Base-by-base conservation (phyloP, 129 eudicot genomes). In the Heracleum sosnowskyi region DNA sequence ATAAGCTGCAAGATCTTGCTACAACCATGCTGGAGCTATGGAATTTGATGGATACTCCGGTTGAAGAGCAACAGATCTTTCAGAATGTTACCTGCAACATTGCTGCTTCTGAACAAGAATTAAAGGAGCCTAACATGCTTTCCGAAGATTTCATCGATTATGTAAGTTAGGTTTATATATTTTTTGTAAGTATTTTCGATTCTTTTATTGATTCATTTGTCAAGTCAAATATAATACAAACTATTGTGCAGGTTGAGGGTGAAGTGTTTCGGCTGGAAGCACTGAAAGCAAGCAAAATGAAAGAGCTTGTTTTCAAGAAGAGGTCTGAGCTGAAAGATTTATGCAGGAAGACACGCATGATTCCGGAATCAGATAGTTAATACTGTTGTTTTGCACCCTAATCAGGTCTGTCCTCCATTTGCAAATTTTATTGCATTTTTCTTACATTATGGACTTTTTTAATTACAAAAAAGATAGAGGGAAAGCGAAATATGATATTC, bases 11-110 rank as follows among this genome's bases (percentile, higher is more conserved):
- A 90, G 92, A 90, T 82, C 99, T 95, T 82, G 96, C 89, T 26
- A 77, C 90, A 39, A 86, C 91, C 60, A 73, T 95, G 80, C 76
- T 95, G 87, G 97, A 95, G 90, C 96, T 92, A 15, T 95, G 99
- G 99, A 88, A 92, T 80, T 80, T 95, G 81, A 90, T 95, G 99
- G 99, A 95, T 74, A 95, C 97, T 55, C 97, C 99, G 1, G 72
- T 80, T 71, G 97, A 92, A 79, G 99, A 95, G 90, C 99, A 95
- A 80, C 96, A 91, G 77, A 86, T 83, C 47, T 95, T 90, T 87
- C 96, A 92, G 68, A 88, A 86, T 70, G 95, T 92, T 55, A 92
- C 99, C 6, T 87, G 96, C 34, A 92, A 92, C 31, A 84, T 95
- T 41, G 99, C 94, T 87, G 91, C 99, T 82, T 86, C 99, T 76